Conservation (phyloP, 2,329 filamentous ascomycete species). For the Aspergillus tubingensis region DNA sequence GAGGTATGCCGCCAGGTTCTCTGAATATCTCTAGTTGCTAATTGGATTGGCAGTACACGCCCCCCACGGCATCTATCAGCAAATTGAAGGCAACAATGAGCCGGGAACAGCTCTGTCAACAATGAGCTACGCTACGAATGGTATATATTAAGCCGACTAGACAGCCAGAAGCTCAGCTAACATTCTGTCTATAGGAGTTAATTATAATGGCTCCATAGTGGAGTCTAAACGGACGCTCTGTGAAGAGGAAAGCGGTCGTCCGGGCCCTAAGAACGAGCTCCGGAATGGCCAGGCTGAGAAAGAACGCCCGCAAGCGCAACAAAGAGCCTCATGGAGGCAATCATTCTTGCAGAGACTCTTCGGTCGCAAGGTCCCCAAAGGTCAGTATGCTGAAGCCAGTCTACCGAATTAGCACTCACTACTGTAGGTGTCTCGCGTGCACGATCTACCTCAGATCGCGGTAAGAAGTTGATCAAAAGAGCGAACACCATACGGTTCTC, state of each 20-base stretch:
- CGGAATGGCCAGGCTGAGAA: conserved; percentile 7
- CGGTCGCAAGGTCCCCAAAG: conserved; percentile 27
- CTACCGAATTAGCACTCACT: conserved; percentile 7
- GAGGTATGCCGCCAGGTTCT: conserved; percentile 19
- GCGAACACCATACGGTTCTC: conserved; percentile 34
- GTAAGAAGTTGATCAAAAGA: conserved; percentile 31
- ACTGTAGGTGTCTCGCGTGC: conserved; percentile 26
- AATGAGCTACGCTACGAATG: conserved; percentile 19
- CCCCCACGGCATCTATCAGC: conserved; percentile 27
- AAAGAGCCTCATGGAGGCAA: conserved; percentile 22
- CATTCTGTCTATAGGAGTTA: conserved; percentile 8
- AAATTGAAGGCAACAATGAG: conserved; percentile 11
- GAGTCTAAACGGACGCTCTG: conserved; percentile 22
- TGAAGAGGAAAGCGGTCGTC: conserved; percentile 22
- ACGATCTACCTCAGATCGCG: conserved; percentile 22
- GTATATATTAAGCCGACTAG: conserved; percentile 10
- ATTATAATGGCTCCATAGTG: conserved; percentile 7
- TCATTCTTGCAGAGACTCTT: conserved; percentile 30
- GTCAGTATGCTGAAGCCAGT: conserved; percentile 16
- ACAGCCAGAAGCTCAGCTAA: background rate
- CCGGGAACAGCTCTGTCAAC: conserved; percentile 13
- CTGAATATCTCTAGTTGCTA: background rate
- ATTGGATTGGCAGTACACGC: conserved; percentile 27
- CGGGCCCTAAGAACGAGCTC: conserved; percentile 16
- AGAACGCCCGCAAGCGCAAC: conserved; percentile 8